Evolutionary conservation across 441 rosid genomes (phyloP).

Genomic region (Syzygium syzygioides): DNA sequence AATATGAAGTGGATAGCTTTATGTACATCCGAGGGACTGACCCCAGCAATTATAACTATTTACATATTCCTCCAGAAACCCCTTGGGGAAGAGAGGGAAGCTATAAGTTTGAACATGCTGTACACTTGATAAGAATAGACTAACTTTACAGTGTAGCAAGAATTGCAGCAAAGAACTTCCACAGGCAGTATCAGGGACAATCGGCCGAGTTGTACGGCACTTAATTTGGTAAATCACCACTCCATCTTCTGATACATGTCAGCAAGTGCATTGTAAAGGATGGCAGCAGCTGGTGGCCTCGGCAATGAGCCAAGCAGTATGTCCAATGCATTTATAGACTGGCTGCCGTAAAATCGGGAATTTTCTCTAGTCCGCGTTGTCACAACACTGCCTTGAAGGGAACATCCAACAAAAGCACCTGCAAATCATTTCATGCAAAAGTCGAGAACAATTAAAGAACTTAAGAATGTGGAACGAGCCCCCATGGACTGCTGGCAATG

Average conservation of each 20-base stretch:
- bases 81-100: background rate
- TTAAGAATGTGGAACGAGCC: background rate
- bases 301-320: conserved; percentile 84
- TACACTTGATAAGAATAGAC: background rate
- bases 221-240: background rate
- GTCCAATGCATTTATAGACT: conserved; percentile 66
- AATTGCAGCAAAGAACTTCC: background rate
- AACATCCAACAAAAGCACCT: conserved; percentile 96
- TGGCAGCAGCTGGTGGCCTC: conserved; percentile 82
- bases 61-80: background rate
- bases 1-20: background rate
- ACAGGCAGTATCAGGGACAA: background rate
- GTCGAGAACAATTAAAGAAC: background rate
- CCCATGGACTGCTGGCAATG: background rate
- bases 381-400: conserved; percentile 89
- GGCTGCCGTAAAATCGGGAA: conserved; percentile 78
- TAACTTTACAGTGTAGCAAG: background rate
- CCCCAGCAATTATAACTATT: background rate
- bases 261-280: conserved; percentile 63
- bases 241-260: conserved; percentile 50
- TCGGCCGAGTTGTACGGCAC: background rate
- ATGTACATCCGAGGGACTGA: background rate
- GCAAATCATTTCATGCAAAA: background rate
- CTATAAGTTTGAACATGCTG: background rate
- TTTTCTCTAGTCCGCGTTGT: conserved; percentile 67